A percentile compares a stretch with the other conserved stretches of the same genome.
Evolutionary conservation across 139 green algal genomes (phyloP).

Genomic region (Picochlorum sp.): DNA sequence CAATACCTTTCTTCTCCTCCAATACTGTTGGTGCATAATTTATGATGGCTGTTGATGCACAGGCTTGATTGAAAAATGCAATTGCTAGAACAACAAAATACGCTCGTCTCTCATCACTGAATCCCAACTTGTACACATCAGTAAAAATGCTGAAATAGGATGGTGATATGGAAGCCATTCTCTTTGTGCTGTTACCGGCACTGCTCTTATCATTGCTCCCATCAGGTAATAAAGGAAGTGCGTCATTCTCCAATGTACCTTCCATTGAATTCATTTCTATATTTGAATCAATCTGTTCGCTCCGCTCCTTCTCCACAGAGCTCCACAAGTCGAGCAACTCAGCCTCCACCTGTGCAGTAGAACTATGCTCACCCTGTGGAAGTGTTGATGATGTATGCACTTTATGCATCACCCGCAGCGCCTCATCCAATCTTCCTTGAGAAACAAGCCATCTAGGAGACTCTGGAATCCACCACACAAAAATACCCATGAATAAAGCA

Average conservation of each 20-base stretch:
- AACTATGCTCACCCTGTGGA: slow-evolving; percentile 9
- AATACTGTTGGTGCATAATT: slow-evolving; percentile 70
- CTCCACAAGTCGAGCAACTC: slow-evolving; percentile 78
- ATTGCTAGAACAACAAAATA: slow-evolving; percentile 51
- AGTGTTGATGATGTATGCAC: slow-evolving; percentile 29
- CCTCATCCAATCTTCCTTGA: slow-evolving; percentile 49
- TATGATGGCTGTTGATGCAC: slow-evolving; percentile 63
- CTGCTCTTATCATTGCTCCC: slow-evolving; percentile 30
- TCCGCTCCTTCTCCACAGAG: slow-evolving; percentile 60
- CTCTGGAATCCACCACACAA: slow-evolving; percentile 66
- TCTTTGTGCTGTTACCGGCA: not conserved
- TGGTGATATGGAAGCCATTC: not conserved
- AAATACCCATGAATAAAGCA: slow-evolving; percentile 24
- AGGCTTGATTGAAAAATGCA: slow-evolving; percentile 69
- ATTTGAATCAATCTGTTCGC: slow-evolving; percentile 14
- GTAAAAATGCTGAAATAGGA: too few species aligned
- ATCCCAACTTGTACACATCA: not conserved
- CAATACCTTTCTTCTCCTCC: slow-evolving; percentile 26
- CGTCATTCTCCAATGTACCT: not conserved
- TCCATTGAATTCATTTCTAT: slow-evolving; percentile 3
- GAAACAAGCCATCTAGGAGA: slow-evolving; percentile 73
- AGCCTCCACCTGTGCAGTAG: slow-evolving; percentile 55
- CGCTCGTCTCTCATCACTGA: slow-evolving; percentile 19
- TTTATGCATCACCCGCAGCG: slow-evolving; percentile 56
- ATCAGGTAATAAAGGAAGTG: too few species aligned